phyloP scores from a whole-genome alignment of 2,329 filamentous ascomycete species.

The Pseudogymnoascus sp. region DNA sequence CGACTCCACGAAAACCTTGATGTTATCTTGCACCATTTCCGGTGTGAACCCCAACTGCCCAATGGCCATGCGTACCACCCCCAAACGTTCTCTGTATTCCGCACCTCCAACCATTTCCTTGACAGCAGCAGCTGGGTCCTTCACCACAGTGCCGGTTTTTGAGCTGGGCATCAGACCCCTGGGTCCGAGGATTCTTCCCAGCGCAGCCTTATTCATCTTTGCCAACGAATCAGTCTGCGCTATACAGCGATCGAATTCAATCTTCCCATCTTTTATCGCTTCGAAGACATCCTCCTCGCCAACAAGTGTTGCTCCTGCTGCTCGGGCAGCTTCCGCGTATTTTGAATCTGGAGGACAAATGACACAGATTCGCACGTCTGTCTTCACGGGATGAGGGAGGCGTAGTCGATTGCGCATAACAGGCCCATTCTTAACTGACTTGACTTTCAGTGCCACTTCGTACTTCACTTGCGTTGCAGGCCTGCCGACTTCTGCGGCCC shows the following conservation, averaged over 20 bases:
- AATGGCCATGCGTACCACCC: constrained; percentile 81
- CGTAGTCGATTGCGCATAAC: constrained; percentile 81
- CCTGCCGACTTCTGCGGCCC: constrained; percentile 83
- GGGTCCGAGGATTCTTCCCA: constrained; percentile 80
- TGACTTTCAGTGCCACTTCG: constrained; percentile 76
- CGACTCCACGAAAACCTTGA: constrained; percentile 67
- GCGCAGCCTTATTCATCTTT: constrained; percentile 70
- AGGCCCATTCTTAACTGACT: constrained; percentile 77
- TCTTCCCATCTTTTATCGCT: constrained; percentile 60
- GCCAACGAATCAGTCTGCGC: constrained; percentile 73
- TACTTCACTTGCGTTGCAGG: constrained; percentile 72
- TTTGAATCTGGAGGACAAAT: constrained; percentile 78
- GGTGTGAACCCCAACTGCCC: constrained; percentile 87
- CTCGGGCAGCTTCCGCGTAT: constrained; percentile 64
- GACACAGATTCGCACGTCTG: constrained; percentile 81
- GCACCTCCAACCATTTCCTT: constrained; percentile 76
- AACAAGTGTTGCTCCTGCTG: constrained; percentile 72
- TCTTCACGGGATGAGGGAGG: constrained; percentile 83
- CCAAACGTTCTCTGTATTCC: constrained; percentile 78
- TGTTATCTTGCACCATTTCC: constrained; percentile 75
- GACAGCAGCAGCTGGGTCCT: constrained; percentile 67
- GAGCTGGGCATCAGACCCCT: constrained; percentile 85
- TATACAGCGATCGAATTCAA: constrained; percentile 84
- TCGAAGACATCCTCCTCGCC: constrained; percentile 85
- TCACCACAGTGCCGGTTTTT: constrained; percentile 84